A percentile compares a stretch with the other conserved stretches of the same genome.
Conservation (phyloP, 2,329 filamentous ascomycete species). For the Pseudonectria buxi region DNA sequence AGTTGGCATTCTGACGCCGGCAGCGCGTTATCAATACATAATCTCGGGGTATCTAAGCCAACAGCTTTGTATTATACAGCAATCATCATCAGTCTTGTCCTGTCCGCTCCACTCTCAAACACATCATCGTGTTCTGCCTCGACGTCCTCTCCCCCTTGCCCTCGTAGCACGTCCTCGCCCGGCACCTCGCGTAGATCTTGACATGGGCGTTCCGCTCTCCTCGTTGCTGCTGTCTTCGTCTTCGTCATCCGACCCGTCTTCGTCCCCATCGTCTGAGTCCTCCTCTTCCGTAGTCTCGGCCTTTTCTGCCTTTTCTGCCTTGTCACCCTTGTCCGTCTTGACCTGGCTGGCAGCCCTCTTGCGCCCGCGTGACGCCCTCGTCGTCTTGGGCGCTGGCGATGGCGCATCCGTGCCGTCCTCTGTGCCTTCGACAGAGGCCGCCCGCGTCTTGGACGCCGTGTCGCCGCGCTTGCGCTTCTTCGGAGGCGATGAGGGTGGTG, state of each 20-base stretch:
- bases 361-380: conserved; percentile 36
- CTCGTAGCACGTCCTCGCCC: conserved; percentile 25
- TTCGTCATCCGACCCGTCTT: conserved; percentile 28
- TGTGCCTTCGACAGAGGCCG: conserved; percentile 42
- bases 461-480: conserved; percentile 42
- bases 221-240: conserved; percentile 29
- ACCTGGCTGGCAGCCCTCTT: conserved; percentile 38
- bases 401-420: conserved; percentile 37
- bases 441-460: conserved; percentile 31
- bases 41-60: conserved; percentile 5
- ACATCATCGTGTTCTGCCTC: conserved; percentile 19
- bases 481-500: conserved; percentile 23
- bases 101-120: conserved; percentile 8
- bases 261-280: conserved; percentile 8
- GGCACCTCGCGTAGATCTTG: conserved; percentile 30
- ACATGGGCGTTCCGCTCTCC: conserved; percentile 32
- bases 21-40: too few species aligned
- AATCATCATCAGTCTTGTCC: conserved; percentile 1
- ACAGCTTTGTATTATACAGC: conserved; percentile 6
- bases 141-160: conserved; percentile 24
- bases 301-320: conserved; percentile 29
- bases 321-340: conserved; percentile 27
- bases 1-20: too few species aligned
- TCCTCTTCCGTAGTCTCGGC: conserved; percentile 7
- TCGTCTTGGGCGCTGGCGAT: conserved; percentile 30